A percentile compares a stretch with the other conserved stretches of the same genome.
These are phyloP conservation scores for Tolypocladium capitatum DNA, from an alignment of 2,329 filamentous ascomycete species.

Conservation along the genomic window DNA sequence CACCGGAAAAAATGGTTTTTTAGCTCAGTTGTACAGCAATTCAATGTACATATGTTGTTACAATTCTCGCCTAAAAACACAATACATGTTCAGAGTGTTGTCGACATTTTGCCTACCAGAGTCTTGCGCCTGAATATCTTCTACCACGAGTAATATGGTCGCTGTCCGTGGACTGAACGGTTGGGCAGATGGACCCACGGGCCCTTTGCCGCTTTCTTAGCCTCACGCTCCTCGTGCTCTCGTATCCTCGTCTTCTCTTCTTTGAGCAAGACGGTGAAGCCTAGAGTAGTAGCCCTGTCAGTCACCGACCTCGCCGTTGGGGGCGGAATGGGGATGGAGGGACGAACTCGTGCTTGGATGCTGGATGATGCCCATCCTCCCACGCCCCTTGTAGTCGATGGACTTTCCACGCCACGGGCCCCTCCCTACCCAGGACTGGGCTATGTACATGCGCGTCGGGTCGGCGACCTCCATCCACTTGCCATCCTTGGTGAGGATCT, in stretches of 20 bases:
- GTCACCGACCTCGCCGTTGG: background rate
- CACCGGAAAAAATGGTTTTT: background rate
- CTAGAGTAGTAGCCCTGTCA: constrained; percentile 27
- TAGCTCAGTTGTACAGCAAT: constrained; percentile 13
- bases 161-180: constrained; percentile 68
- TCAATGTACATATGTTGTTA: constrained; percentile 24
- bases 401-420: constrained; percentile 46
- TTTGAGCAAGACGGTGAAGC: constrained; percentile 70
- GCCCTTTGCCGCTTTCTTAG: constrained; percentile 60
- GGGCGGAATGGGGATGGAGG: background rate
- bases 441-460: constrained; percentile 74
- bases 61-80: constrained; percentile 6
- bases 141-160: constrained; percentile 88
- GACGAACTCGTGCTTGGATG: constrained; percentile 64
- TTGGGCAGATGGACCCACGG: constrained; percentile 85
- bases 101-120: background rate
- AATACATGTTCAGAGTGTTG: background rate
- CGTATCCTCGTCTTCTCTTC: constrained; percentile 85
- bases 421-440: constrained; percentile 84
- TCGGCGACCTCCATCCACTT: constrained; percentile 58
- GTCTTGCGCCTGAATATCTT: background rate
- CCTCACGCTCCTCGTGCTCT: constrained; percentile 62
- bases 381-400: constrained; percentile 63
- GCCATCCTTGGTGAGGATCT: constrained; percentile 63
- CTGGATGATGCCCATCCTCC: constrained; percentile 52